Conservation (phyloP, 2,329 filamentous ascomycete species). For the Neofusicoccum umdonicola region DNA sequence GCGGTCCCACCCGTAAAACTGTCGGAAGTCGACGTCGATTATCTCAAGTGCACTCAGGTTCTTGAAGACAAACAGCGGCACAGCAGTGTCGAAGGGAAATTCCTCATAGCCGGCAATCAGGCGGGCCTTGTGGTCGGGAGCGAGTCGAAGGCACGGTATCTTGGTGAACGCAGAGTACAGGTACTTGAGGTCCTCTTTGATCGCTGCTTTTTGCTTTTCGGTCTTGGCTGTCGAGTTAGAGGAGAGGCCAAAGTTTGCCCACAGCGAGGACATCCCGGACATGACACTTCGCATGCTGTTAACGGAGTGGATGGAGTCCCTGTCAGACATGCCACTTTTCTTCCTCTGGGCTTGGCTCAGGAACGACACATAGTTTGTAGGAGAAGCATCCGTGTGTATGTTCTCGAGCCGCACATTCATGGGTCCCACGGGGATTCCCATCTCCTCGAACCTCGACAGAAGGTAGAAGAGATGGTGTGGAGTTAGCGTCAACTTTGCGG, state of each 20-base stretch:
- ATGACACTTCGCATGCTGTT: slow-evolving; percentile 96
- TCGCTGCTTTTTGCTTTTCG: slow-evolving; percentile 83
- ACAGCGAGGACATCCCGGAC: slow-evolving; percentile 92
- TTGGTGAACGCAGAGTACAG: slow-evolving; percentile 98
- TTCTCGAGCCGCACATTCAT: slow-evolving; percentile 97
- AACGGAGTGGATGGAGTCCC: slow-evolving; percentile 89
- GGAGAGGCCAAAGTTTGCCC: slow-evolving; percentile 83
- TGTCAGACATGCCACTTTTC: slow-evolving; percentile 75
- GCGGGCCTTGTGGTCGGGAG: slow-evolving; percentile 88
- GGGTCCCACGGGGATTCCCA: slow-evolving; percentile 84
- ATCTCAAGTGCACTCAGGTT: slow-evolving; percentile 93
- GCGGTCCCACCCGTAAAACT: slow-evolving; percentile 96
- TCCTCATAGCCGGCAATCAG: slow-evolving; percentile 93
- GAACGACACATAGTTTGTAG: slow-evolving; percentile 94
- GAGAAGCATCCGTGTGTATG: slow-evolving; percentile 80
- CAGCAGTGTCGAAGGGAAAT: slow-evolving; percentile 95
- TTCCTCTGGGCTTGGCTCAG: slow-evolving; percentile 78
- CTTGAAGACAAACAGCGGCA: slow-evolving; percentile 96
- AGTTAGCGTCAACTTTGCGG: slow-evolving; percentile 86
- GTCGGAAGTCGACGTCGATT: slow-evolving; percentile 90
- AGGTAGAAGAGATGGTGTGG: slow-evolving; percentile 97
- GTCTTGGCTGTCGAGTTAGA: slow-evolving; percentile 77
- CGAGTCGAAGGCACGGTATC: slow-evolving; percentile 84
- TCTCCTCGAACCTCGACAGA: slow-evolving; percentile 89
- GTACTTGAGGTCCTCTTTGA: slow-evolving; percentile 88